Percentiles rank a stretch among this genome's conserved stretches.
phyloP scores from a whole-genome alignment of 257 asterid genomes.

The Solanum etuberosum region DNA sequence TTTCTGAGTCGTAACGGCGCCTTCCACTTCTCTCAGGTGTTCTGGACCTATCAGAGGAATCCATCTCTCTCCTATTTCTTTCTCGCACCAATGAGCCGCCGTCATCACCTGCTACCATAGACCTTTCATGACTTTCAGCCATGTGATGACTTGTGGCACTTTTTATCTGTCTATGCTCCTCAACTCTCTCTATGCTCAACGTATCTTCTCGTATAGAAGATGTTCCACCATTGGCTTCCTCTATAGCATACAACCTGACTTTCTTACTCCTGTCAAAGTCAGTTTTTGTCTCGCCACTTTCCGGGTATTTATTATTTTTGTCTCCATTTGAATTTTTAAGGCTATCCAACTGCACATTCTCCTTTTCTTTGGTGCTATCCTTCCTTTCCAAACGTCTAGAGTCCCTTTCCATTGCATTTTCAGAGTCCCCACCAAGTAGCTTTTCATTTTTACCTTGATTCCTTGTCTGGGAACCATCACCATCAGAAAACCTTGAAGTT shows the following conservation, averaged over 20 bases:
- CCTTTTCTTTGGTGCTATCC: conserved; percentile 54
- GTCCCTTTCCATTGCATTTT: conserved; percentile 35
- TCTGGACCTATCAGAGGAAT: conserved; percentile 31
- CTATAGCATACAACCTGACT: conserved; percentile 41
- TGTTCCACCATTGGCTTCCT: conserved; percentile 37
- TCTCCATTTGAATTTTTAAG: conserved; percentile 39
- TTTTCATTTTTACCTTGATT: conserved; percentile 11
- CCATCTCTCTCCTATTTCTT: conserved; percentile 55
- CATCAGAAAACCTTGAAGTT: conserved; percentile 35
- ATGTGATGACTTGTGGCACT: conserved; percentile 27
- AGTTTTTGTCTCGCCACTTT: conserved; percentile 44
- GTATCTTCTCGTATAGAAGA: conserved; percentile 23
- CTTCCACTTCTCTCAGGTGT: conserved; percentile 68
- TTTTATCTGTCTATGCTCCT: conserved; percentile 39
- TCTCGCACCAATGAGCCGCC: conserved; percentile 33
- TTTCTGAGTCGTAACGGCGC: conserved; percentile 49
- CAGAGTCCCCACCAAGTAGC: conserved; percentile 23
- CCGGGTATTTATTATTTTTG: conserved; percentile 28
- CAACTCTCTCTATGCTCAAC: conserved; percentile 37
- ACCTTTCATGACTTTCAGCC: conserved; percentile 33
- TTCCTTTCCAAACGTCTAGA: conserved; percentile 35
- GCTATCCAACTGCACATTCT: conserved; percentile 32
- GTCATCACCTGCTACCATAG: conserved; percentile 49
- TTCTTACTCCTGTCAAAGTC: conserved; percentile 50
- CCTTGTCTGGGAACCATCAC: conserved; percentile 15